Evolutionary conservation across 2,329 filamentous ascomycete genomes (phyloP).

Genomic region (Scedosporium boydii): DNA sequence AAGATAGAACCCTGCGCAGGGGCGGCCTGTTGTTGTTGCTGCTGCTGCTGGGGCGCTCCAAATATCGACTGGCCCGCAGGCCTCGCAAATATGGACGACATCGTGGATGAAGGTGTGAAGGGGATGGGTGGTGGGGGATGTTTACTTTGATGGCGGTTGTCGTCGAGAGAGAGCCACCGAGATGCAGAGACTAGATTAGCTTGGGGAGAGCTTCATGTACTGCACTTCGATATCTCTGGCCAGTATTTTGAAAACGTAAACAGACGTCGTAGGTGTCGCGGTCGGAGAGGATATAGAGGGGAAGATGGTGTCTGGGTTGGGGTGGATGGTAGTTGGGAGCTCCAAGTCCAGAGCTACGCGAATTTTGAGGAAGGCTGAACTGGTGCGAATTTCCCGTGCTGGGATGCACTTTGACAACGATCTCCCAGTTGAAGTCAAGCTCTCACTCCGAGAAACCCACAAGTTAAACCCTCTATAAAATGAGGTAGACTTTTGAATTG

Average conservation of each 20-base stretch:
- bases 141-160: too few species aligned
- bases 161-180: too few species aligned
- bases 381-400: not conserved
- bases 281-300: not conserved
- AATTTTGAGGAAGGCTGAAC: not conserved
- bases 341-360: not conserved
- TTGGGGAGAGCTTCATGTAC: too few species aligned
- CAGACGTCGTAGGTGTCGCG: not conserved
- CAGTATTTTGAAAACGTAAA: too few species aligned
- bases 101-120: not conserved
- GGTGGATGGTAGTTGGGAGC: not conserved
- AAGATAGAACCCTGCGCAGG: slow-evolving; percentile 14
- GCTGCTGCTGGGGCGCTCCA: slow-evolving; percentile 4
- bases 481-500: too few species aligned
- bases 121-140: not conserved
- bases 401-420: too few species aligned
- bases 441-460: too few species aligned
- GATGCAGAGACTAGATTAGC: too few species aligned
- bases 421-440: too few species aligned
- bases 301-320: not conserved
- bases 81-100: slow-evolving; percentile 8
- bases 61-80: slow-evolving; percentile 5
- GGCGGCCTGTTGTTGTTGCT: slow-evolving; percentile 3
- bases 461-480: too few species aligned
- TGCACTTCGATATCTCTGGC: too few species aligned